Conservation (phyloP, 805 yeast genomes). For the Isabelozyma heimii region DNA sequence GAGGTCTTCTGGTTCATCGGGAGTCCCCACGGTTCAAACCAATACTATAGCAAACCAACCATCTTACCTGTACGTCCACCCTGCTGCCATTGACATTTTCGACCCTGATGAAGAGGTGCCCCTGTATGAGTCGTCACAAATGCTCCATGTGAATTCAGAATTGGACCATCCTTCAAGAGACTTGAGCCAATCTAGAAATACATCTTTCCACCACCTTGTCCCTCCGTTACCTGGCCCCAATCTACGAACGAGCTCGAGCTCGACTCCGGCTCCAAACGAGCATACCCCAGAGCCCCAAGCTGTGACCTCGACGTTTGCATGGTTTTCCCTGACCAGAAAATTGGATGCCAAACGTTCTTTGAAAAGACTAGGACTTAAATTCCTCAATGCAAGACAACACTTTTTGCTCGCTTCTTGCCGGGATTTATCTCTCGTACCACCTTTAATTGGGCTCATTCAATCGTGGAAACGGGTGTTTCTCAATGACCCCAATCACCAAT, state of each 20-base stretch:
- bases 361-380: conserved; percentile 65
- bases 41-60: not conserved
- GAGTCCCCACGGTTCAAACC: not conserved
- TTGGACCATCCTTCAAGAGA: conserved; percentile 7
- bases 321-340: conserved; percentile 2
- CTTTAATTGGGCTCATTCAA: conserved; percentile 51
- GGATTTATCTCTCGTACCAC: conserved; percentile 70
- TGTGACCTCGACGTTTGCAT: conserved; percentile 3
- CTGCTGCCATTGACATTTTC: conserved; percentile 3
- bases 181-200: conserved; percentile 1
- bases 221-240: not conserved
- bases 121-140: conserved; percentile 40
- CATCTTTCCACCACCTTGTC: conserved; percentile 1
- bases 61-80: not conserved
- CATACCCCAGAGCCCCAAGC: not conserved
- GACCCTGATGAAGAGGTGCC: conserved; percentile 39
- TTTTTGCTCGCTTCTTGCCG: conserved; percentile 73
- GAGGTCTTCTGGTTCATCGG: not conserved
- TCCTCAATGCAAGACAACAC: conserved; percentile 74
- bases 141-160: conserved; percentile 20
- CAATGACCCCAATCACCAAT: conserved; percentile 2
- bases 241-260: conserved; percentile 1
- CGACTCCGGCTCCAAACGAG: not conserved
- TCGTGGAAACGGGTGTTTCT: conserved; percentile 40
- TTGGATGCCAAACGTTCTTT: conserved; percentile 17